Evolutionary conservation across 2,329 filamentous ascomycete species (phyloP).

Genomic region (Periglandula ipomoeae): DNA sequence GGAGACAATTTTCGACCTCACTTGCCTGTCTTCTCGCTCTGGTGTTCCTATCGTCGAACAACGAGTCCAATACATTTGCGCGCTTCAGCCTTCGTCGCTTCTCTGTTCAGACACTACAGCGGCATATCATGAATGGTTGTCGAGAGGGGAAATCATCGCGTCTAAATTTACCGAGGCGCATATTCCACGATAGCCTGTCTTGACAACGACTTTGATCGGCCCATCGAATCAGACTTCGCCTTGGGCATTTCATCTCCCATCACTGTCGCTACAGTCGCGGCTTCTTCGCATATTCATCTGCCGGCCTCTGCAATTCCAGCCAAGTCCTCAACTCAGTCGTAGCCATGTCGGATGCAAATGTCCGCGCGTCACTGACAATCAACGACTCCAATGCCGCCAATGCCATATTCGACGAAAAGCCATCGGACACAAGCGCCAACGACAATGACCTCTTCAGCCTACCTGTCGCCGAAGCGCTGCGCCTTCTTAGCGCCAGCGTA

Average conservation of each 20-base stretch:
- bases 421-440: slow-evolving; percentile 16
- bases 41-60: too few species aligned
- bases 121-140: slow-evolving; percentile 9
- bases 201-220: neutral
- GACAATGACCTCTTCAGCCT: slow-evolving; percentile 64
- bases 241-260: neutral
- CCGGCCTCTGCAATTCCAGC: neutral
- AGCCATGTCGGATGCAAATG: slow-evolving; percentile 3
- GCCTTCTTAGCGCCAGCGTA: slow-evolving; percentile 63
- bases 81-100: neutral
- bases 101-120: neutral
- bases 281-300: neutral
- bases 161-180: slow-evolving; percentile 3
- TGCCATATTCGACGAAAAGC: slow-evolving; percentile 15
- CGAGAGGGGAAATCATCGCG: neutral
- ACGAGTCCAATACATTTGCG: neutral
- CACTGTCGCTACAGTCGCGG: neutral
- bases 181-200: slow-evolving; percentile 4
- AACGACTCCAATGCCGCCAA: slow-evolving; percentile 1
- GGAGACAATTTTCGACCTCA: neutral
- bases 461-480: slow-evolving; percentile 64
- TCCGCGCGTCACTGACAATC: neutral
- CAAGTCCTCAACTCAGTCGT: neutral
- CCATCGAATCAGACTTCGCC: neutral
- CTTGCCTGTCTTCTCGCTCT: neutral